Percentiles rank a stretch among this genome's conserved stretches.
These are phyloP conservation scores for Tarenaya hassleriana DNA, from an alignment of 345 rosid species.

Conservation along the genomic window DNA sequence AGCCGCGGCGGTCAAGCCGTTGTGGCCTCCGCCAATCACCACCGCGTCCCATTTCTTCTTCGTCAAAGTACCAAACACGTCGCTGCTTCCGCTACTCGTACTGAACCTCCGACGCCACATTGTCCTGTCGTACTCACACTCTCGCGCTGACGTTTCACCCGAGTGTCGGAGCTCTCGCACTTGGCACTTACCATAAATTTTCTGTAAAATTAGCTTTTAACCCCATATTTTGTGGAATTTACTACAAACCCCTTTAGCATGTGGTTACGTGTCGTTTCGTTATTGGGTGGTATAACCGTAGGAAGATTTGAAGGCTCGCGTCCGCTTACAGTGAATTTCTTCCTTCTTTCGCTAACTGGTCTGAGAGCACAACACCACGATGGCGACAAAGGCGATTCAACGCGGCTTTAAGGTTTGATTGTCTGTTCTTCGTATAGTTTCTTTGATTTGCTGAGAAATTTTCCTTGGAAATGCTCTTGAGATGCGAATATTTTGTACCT, in stretches of 20 bases:
- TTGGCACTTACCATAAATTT: too few relatives aligned
- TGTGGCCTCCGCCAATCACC: conserved; percentile 87
- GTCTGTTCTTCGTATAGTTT: neutral
- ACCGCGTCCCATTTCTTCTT: conserved; percentile 71
- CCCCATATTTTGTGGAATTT: too few relatives aligned
- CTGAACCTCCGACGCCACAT: conserved; percentile 62
- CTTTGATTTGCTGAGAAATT: too few relatives aligned
- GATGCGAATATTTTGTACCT: neutral
- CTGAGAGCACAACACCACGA: neutral
- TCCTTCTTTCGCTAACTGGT: conserved; percentile 10
- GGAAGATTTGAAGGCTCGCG: too few relatives aligned
- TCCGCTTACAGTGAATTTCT: neutral
- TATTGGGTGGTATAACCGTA: too few relatives aligned
- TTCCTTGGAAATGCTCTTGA: neutral
- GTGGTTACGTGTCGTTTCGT: too few relatives aligned
- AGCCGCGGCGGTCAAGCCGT: conserved; percentile 81
- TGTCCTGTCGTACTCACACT: neutral
- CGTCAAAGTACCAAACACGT: conserved; percentile 21
- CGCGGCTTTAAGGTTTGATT: conserved; percentile 28
- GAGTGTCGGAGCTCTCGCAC: too few relatives aligned
- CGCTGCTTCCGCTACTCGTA: conserved; percentile 12
- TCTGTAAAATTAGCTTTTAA: too few relatives aligned
- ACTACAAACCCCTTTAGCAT: too few relatives aligned
- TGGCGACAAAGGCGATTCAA: conserved; percentile 20
- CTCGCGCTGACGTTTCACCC: conserved; percentile 13